Conservation (phyloP, 2,329 filamentous ascomycete species). For the Clonostachys rosea region DNA sequence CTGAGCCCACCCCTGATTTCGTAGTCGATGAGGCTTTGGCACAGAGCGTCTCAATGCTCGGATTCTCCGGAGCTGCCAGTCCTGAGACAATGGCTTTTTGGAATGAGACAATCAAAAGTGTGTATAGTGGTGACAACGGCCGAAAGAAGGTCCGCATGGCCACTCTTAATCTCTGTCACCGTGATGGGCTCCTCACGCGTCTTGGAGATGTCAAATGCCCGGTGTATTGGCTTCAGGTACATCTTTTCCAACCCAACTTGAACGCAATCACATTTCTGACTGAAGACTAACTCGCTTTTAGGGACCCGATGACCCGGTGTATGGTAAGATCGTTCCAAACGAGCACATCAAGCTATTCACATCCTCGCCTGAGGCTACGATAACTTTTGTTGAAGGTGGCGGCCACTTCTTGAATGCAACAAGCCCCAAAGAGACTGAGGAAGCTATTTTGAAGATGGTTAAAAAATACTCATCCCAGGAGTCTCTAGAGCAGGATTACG, state of each 20-base stretch:
- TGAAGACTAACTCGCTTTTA: constrained; percentile 33
- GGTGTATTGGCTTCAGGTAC: constrained; percentile 47
- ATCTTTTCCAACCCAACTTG: constrained; percentile 5
- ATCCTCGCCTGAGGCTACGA: constrained; percentile 32
- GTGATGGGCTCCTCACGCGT: constrained; percentile 41
- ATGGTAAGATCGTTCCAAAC: constrained; percentile 49
- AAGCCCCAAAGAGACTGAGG: constrained; percentile 37
- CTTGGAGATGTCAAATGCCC: constrained; percentile 42
- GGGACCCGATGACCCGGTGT: constrained; percentile 75
- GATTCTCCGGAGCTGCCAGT: constrained; percentile 34
- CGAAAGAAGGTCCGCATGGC: constrained; percentile 42
- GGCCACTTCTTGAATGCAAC: constrained; percentile 45
- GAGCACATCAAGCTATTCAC: constrained; percentile 49
- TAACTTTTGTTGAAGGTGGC: constrained; percentile 36
- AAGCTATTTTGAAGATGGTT: constrained; percentile 37
- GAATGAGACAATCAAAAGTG: constrained; percentile 34
- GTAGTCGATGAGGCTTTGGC: constrained; percentile 40
- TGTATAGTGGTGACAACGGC: constrained; percentile 45
- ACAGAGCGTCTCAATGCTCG: constrained; percentile 35
- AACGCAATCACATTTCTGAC: not conserved
- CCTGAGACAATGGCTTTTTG: constrained; percentile 35
- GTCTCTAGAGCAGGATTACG: no score
- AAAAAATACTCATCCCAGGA: constrained; percentile 15
- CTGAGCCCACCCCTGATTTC: constrained; percentile 36
- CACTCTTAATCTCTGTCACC: constrained; percentile 33